Percentiles rank a stretch among this genome's conserved stretches.
These are phyloP conservation scores for Arachnomyces sp. DNA, from an alignment of 2,329 filamentous ascomycete genomes.

Conservation along the genomic window DNA sequence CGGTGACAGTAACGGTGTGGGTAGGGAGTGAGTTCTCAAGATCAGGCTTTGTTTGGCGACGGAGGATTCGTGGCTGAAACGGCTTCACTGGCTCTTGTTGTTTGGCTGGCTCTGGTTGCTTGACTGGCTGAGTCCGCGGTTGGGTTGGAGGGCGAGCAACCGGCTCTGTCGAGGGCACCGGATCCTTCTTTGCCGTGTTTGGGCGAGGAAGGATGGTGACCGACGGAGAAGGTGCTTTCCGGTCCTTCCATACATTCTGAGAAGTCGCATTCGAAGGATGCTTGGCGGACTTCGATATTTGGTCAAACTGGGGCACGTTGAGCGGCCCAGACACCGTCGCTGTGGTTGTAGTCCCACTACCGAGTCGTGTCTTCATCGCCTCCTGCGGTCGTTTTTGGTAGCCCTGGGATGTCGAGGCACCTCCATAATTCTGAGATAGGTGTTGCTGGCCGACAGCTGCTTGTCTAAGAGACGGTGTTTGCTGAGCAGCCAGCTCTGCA, in stretches of 20 bases:
- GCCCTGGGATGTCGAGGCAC: conserved; percentile 11
- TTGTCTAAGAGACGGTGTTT: conserved; percentile 24
- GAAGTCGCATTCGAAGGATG: background rate
- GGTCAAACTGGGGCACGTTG: conserved; percentile 33
- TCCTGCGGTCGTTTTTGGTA: conserved; percentile 7
- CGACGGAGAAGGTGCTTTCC: conserved; percentile 1
- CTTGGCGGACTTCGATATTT: conserved; percentile 20
- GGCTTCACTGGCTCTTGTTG: conserved; percentile 33
- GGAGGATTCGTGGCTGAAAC: conserved; percentile 49
- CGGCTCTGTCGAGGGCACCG: conserved; percentile 10
- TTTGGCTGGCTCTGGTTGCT: conserved; percentile 16
- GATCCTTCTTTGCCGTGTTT: background rate
- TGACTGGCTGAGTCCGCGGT: too few species aligned
- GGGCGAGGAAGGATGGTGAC: conserved; percentile 6
- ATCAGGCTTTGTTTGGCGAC: conserved; percentile 38
- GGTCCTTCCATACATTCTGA: background rate
- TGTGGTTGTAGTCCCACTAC: conserved; percentile 20
- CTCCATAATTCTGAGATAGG: conserved; percentile 8
- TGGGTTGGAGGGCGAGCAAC: conserved; percentile 10
- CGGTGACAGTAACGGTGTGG: conserved; percentile 19
- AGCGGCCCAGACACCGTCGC: conserved; percentile 35
- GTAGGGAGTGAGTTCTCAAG: conserved; percentile 23
- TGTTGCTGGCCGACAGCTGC: conserved; percentile 1
- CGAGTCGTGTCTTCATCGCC: conserved; percentile 12
- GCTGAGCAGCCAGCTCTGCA: conserved; percentile 40